Conservation (phyloP, 1,284 basidiomycete species). For the Somion occarium region DNA sequence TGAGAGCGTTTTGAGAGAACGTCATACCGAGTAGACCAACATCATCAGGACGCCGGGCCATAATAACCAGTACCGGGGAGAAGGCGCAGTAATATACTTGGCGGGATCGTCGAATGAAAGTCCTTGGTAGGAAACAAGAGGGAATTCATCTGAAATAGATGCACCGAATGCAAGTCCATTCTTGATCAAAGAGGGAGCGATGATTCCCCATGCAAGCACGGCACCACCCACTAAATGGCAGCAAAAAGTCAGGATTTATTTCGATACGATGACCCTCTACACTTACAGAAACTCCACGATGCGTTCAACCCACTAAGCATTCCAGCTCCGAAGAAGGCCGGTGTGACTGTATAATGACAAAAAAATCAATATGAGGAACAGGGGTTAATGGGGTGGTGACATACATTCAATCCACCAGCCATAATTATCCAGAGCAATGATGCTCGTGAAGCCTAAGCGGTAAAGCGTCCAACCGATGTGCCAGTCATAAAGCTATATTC, state of each 20-base stretch:
- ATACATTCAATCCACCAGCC: constrained; percentile 48
- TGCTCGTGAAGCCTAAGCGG: constrained; percentile 54
- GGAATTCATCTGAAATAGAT: constrained; percentile 37
- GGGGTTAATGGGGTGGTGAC: constrained; percentile 10
- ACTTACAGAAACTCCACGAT: constrained; percentile 57
- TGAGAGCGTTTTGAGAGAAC: constrained; percentile 19
- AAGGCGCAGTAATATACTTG: constrained; percentile 38
- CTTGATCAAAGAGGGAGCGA: constrained; percentile 52
- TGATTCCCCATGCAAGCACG: constrained; percentile 61
- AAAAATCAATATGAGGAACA: not conserved
- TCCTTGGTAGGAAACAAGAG: constrained; percentile 37
- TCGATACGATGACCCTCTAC: no score
- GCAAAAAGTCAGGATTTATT: constrained; percentile 4
- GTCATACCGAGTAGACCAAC: constrained; percentile 48
- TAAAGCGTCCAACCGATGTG: constrained; percentile 66
- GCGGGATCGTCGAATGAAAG: constrained; percentile 42
- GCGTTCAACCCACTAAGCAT: constrained; percentile 65
- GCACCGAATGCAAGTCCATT: constrained; percentile 46
- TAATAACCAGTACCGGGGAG: constrained; percentile 65
- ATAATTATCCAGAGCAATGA: constrained; percentile 56
- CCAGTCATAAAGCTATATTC: constrained; percentile 54
- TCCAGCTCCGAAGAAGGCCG: constrained; percentile 66
- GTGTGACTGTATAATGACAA: constrained; percentile 39
- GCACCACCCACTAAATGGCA: constrained; percentile 44
- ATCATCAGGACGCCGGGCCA: constrained; percentile 64